Evolutionary conservation across 257 asterid genomes (phyloP).

Genomic region (Penstemon newberryi): DNA sequence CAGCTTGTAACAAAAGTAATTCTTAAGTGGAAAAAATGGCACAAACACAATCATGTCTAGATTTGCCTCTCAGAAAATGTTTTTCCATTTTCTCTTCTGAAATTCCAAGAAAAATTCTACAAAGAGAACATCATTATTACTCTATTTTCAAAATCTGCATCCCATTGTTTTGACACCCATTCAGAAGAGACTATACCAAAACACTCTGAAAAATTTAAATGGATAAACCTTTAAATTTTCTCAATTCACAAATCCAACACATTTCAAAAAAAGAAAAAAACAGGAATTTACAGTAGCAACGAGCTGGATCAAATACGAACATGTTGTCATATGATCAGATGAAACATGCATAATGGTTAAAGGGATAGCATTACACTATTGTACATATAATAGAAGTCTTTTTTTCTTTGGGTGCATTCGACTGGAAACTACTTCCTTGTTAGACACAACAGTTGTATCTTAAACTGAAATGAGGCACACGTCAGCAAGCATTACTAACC

Average conservation of each 20-base stretch:
- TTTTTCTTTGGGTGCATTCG: background rate
- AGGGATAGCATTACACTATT: background rate
- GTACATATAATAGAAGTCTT: background rate
- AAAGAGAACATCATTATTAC: background rate
- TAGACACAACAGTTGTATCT: background rate
- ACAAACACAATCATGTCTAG: background rate
- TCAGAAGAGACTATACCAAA: background rate
- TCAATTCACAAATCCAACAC: background rate
- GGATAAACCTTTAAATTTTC: too few species aligned
- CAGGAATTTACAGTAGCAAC: background rate
- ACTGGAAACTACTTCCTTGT: background rate
- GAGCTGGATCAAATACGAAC: background rate
- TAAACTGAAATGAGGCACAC: background rate
- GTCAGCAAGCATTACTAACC: background rate
- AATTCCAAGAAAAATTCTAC: background rate
- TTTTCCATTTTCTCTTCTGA: background rate
- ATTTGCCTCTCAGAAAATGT: background rate
- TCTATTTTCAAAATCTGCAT: background rate
- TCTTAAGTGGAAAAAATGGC: background rate
- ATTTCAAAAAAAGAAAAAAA: background rate
- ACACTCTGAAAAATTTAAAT: background rate
- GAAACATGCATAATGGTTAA: background rate
- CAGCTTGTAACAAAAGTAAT: conserved; percentile 6
- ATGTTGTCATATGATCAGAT: background rate
- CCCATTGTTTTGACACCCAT: background rate